A percentile compares a stretch with the other conserved stretches of the same genome.
phyloP scores from a whole-genome alignment of 2,329 filamentous ascomycete species.

The Domatiomyces globalis region DNA sequence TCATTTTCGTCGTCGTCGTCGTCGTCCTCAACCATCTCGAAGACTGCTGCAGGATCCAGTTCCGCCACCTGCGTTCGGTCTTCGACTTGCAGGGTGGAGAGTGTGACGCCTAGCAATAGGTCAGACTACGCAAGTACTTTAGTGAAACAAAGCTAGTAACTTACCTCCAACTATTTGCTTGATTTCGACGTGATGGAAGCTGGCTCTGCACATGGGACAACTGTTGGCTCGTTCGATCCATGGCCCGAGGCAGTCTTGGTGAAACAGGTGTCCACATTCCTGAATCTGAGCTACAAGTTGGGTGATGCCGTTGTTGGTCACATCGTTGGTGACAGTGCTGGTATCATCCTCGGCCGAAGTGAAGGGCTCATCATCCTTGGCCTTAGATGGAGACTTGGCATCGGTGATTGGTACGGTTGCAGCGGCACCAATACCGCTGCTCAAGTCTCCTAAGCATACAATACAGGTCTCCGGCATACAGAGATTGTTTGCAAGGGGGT shows the following conservation, averaged over 20 bases:
- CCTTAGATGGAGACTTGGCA: conserved; percentile 24
- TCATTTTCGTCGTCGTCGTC: conserved; percentile 51
- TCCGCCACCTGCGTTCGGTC: conserved; percentile 62
- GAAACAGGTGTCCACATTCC: conserved; percentile 80
- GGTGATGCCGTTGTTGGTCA: conserved; percentile 17
- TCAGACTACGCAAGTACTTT: background rate
- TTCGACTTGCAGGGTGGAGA: conserved; percentile 43
- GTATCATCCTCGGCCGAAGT: conserved; percentile 19
- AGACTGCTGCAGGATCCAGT: conserved; percentile 64
- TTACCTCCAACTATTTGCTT: conserved; percentile 66
- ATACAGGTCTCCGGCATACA: conserved; percentile 52
- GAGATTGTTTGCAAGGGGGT: conserved; percentile 20
- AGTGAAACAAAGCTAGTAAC: conserved; percentile 21
- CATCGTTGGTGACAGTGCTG: conserved; percentile 16
- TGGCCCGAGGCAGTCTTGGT: conserved; percentile 80
- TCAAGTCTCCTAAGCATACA: conserved; percentile 57
- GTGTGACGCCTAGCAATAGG: conserved; percentile 33
- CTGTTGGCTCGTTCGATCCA: conserved; percentile 97
- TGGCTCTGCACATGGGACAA: conserved; percentile 88
- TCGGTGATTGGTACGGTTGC: conserved; percentile 29
- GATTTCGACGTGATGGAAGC: conserved; percentile 81
- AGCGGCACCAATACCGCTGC: conserved; percentile 40
- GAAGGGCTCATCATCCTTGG: conserved; percentile 9
- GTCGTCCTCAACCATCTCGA: conserved; percentile 50
- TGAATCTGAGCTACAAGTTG: conserved; percentile 44